phyloP scores from a whole-genome alignment of 331 rosid genomes.

The Pyrus hybrid region DNA sequence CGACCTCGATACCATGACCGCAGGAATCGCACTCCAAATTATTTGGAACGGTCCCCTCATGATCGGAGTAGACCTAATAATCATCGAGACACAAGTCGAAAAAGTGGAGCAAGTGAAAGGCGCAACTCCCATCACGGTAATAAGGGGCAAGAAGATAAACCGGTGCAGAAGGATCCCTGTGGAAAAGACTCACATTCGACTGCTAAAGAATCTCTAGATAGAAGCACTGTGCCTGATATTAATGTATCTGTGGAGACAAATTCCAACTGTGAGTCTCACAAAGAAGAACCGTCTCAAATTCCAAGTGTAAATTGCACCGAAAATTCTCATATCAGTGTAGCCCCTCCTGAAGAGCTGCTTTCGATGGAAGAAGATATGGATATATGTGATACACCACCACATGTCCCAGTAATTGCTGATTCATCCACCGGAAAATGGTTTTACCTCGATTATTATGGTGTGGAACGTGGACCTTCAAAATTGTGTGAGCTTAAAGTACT shows the following conservation, averaged over 20 bases:
- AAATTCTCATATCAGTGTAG: conserved; percentile 32
- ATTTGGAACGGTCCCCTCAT: conserved; percentile 51
- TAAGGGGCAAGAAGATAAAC: conserved; percentile 57
- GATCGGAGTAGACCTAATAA: conserved; percentile 39
- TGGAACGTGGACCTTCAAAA: conserved; percentile 81
- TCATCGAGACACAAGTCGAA: conserved; percentile 40
- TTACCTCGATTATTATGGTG: conserved; percentile 78
- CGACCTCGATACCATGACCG: conserved; percentile 42
- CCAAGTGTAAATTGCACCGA: conserved; percentile 43
- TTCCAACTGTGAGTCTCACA: conserved; percentile 24
- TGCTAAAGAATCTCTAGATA: conserved; percentile 50
- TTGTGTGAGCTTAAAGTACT: conserved; percentile 71
- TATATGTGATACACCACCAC: conserved; percentile 98
- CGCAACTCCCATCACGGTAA: conserved; percentile 30
- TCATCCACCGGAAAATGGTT: conserved; percentile 80
- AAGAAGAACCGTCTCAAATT: conserved; percentile 52
- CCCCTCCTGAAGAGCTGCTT: conserved; percentile 64
- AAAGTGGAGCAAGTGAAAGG: conserved; percentile 48
- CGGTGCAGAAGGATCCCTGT: conserved; percentile 39
- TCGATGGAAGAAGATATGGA: conserved; percentile 99
- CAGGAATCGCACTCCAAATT: conserved; percentile 55
- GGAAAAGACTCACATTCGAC: conserved; percentile 32
- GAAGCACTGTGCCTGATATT: conserved; percentile 26
- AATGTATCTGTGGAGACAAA: conserved; percentile 39
- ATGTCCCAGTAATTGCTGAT: conserved; percentile 59